Evolutionary conservation across 2,329 filamentous ascomycete species (phyloP).

Genomic region (Penicillium nordicum): DNA sequence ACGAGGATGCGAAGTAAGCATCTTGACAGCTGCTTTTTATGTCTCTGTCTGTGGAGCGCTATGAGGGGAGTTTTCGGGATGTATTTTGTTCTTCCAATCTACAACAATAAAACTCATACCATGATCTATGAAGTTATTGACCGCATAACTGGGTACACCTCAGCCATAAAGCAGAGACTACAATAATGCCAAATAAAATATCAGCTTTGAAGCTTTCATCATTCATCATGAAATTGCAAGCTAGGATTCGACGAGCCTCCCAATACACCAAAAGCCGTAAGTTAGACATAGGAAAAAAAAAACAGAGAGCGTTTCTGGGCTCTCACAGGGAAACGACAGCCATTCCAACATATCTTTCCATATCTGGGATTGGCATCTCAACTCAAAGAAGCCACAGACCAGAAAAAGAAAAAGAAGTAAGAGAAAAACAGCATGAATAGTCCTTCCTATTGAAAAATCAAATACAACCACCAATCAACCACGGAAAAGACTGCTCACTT

Average conservation of each 20-base stretch:
- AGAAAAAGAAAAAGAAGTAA: neutral
- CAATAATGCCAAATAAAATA: neutral
- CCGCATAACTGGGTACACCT: no score
- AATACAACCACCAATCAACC: neutral
- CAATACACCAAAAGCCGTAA: neutral
- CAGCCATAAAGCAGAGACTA: neutral
- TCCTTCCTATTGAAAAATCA: neutral
- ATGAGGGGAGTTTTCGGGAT: no score
- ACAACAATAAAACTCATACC: neutral
- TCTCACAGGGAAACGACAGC: neutral
- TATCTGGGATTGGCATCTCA: neutral
- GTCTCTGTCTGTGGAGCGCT: no score
- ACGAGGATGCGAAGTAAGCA: neutral
- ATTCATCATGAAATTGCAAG: neutral
- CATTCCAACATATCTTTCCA: neutral
- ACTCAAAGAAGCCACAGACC: neutral
- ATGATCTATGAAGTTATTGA: neutral
- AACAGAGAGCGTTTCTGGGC: neutral
- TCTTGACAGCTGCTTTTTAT: no score
- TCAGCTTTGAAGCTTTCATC: neutral
- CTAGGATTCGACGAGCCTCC: neutral
- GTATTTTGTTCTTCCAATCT: no score
- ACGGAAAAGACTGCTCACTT: neutral
- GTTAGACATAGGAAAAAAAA: neutral
- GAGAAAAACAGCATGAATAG: neutral